Base-by-base conservation (phyloP, 768 basidiomycete species). In the Lactifluus pinguis region DNA sequence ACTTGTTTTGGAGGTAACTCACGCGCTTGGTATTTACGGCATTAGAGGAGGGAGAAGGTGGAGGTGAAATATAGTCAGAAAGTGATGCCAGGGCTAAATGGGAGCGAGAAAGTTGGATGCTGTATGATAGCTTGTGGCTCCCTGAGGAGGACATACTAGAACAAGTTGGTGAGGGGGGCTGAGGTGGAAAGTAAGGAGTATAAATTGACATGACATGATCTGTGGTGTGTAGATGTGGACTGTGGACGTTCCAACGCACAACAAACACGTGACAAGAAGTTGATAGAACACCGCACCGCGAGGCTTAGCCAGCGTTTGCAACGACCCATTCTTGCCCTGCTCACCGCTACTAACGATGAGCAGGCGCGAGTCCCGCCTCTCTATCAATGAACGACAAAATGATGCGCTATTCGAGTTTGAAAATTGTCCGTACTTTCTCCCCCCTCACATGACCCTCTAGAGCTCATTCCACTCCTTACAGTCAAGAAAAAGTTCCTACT, bases 401-500 rank as follows among this genome's bases (percentile, higher is more conserved):
- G 89, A 91, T 73, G 85, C 89, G 50, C 76, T 92, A 47, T 79
- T 85, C 62, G 90, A 92, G 69, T 91, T 90, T 68, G 90, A 92
- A 75, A 87, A 81, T 69, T 90, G 89, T 92, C 72, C 68, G 89
- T 80, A 56, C 59, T 70, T 71, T 64, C 69, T 63, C 60, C 66
- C 69, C 38, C 61, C 70, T 56, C 42, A 25, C 25, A 25, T 25
- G 25, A 25, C 54, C 41, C 11, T 15, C 19, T 19, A n/a, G n/a
- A n/a, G n/a, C 58, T 70, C 51, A 70, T 64, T 19, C 53, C 34
- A 38, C 78, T 72, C 72, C 64, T 65, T 57, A 47, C 70, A 92
- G 90, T 92, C 78, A 92, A 92, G 84, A 90, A 89, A 84, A 92
- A 90, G 76, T 92, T 91, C 68, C 78, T 92, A 21, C 84, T 91